Evolutionary conservation across 139 green algal species (phyloP).

Genomic region (Chlorella vulgaris): DNA sequence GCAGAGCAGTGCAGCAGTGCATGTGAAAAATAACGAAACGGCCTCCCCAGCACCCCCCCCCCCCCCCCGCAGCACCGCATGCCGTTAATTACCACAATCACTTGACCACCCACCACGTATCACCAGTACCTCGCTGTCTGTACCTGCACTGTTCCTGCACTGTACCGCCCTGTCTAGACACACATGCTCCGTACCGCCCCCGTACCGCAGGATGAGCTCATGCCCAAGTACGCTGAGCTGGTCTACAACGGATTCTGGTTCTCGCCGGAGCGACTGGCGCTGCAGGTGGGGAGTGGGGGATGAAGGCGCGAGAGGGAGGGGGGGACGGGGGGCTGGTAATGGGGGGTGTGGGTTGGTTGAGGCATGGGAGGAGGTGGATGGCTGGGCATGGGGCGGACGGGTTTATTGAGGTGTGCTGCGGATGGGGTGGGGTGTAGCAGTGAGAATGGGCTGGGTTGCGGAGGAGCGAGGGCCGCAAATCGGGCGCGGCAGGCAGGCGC

Average conservation of each 20-base stretch:
- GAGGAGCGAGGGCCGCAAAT: too few relatives aligned
- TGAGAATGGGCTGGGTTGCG: too few relatives aligned
- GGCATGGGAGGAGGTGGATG: neutral
- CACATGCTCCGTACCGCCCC: slow-evolving; percentile 8
- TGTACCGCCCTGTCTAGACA: neutral
- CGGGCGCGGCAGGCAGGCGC: too few relatives aligned
- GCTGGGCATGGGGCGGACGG: too few relatives aligned
- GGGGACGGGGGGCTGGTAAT: neutral
- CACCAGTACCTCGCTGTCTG: neutral
- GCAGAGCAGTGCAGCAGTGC: too few relatives aligned
- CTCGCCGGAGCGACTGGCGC: slow-evolving; percentile 79
- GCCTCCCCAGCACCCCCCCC: too few relatives aligned
- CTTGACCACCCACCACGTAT: neutral
- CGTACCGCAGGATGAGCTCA: slow-evolving; percentile 68
- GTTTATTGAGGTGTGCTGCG: too few relatives aligned
- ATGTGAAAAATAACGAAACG: too few relatives aligned
- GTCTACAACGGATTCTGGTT: slow-evolving; percentile 91
- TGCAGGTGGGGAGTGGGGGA: slow-evolving; percentile 50
- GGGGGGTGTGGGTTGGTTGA: neutral
- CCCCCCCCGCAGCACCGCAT: neutral
- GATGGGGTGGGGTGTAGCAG: too few relatives aligned
- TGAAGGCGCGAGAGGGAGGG: too few relatives aligned
- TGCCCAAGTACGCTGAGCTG: slow-evolving; percentile 86
- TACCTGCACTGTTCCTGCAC: neutral
- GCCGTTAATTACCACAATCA: neutral